Conservation (phyloP, 1,284 basidiomycete genomes). For the Austroboletus novae-zelandiae region DNA sequence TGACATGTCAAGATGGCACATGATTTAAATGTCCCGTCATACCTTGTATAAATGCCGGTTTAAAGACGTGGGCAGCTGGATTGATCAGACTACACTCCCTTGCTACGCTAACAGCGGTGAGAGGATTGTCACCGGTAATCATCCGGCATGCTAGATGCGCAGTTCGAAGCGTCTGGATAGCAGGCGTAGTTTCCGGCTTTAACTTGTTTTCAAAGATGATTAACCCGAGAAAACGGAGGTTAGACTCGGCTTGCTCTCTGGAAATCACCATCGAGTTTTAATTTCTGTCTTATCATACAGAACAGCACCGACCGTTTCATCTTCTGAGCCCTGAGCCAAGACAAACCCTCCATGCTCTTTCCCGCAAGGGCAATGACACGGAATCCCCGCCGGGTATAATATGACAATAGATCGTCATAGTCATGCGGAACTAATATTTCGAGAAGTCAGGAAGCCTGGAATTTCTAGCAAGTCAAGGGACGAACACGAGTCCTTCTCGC, state of each 20-base stretch:
- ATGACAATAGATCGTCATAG: slow-evolving; percentile 94
- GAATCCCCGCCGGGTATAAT: slow-evolving; percentile 97
- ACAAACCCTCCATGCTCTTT: slow-evolving; percentile 89
- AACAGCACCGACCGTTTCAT: slow-evolving; percentile 76
- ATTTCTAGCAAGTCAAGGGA: slow-evolving; percentile 14
- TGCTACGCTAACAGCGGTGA: slow-evolving; percentile 96
- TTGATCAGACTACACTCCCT: slow-evolving; percentile 92
- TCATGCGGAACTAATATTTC: slow-evolving; percentile 80
- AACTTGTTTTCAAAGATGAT: slow-evolving; percentile 99
- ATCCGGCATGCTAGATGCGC: slow-evolving; percentile 95
- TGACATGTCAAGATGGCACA: background rate
- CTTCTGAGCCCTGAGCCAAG: slow-evolving; percentile 97
- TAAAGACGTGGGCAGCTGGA: slow-evolving; percentile 89
- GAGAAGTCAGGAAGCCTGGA: slow-evolving; percentile 5
- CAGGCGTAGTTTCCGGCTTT: slow-evolving; percentile 90
- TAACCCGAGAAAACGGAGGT: slow-evolving; percentile 89
- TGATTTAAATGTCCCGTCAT: slow-evolving; percentile 8
- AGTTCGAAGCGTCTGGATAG: slow-evolving; percentile 84
- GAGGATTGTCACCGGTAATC: slow-evolving; percentile 98
- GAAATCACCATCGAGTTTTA: slow-evolving; percentile 3
- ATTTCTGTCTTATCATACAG: background rate
- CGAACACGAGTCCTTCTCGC: slow-evolving; percentile 84
- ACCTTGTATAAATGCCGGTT: slow-evolving; percentile 82
- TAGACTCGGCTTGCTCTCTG: slow-evolving; percentile 93
- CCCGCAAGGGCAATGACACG: slow-evolving; percentile 98